A percentile compares a stretch with the other conserved stretches of the same genome.
Evolutionary conservation across 306 rosid genomes (phyloP).

Genomic region (Vicia faba): DNA sequence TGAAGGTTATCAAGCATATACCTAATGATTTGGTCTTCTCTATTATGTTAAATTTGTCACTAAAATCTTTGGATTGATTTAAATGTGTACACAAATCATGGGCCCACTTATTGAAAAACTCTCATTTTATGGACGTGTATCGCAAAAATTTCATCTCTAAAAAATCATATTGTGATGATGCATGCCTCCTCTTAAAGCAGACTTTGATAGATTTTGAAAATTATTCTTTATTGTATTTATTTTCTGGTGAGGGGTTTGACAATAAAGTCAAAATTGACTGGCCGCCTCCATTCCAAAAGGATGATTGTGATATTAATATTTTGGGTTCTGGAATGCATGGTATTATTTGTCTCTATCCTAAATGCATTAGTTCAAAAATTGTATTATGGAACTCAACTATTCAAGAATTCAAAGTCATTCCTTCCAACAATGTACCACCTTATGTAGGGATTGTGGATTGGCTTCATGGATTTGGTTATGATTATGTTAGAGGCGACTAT

Average conservation of each 20-base stretch:
- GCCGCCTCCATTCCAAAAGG: neutral
- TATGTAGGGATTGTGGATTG: neutral
- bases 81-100: neutral
- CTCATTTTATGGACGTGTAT: neutral
- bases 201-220: neutral
- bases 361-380: neutral
- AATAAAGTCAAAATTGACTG: neutral
- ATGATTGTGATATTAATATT: slow-evolving; percentile 11
- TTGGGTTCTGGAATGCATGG: slow-evolving; percentile 11
- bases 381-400: neutral
- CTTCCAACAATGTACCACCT: neutral
- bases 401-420: neutral
- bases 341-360: neutral
- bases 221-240: neutral
- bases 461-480: slow-evolving; percentile 13
- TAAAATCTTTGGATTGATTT: neutral
- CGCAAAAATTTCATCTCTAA: neutral
- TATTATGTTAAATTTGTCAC: neutral
- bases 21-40: neutral
- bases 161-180: neutral
- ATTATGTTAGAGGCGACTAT: neutral
- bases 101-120: neutral
- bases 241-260: neutral
- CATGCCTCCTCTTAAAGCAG: neutral
- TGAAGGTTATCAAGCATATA: neutral